These are phyloP conservation scores for Moesziomyces globuligerus DNA, from an alignment of 1,284 basidiomycete species.

Conservation along the genomic window DNA sequence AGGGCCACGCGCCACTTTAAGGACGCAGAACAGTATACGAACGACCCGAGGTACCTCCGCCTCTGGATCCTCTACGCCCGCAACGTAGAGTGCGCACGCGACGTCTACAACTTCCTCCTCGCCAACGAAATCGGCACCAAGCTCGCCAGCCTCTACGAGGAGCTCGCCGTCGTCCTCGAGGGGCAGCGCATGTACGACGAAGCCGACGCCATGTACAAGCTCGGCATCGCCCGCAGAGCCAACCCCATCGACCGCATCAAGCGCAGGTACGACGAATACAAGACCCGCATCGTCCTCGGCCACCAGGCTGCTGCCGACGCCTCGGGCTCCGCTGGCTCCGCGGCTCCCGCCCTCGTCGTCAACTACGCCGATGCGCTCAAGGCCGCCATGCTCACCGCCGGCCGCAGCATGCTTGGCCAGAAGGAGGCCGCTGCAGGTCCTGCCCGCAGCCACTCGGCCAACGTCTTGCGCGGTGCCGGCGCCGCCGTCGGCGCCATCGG, in stretches of 20 bases:
- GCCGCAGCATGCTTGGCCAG: conserved; percentile 60
- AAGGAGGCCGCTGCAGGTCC: conserved; percentile 40
- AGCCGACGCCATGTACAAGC: conserved; percentile 81
- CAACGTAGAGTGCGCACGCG: conserved; percentile 60
- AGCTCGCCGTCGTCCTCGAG: conserved; percentile 82
- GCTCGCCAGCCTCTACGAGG: conserved; percentile 83
- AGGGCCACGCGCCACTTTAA: conserved; percentile 81
- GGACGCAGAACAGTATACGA: conserved; percentile 80
- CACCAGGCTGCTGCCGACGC: conserved; percentile 23
- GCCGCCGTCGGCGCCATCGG: conserved; percentile 27
- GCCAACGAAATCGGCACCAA: conserved; percentile 81
- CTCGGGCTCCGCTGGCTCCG: conserved; percentile 6
- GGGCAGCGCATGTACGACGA: conserved; percentile 74
- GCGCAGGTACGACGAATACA: conserved; percentile 83
- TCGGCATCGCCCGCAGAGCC: conserved; percentile 83
- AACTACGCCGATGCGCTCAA: conserved; percentile 55
- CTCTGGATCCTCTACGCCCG: conserved; percentile 80
- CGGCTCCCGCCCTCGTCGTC: conserved; percentile 5
- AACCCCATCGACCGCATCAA: conserved; percentile 86
- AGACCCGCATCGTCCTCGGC: conserved; percentile 70
- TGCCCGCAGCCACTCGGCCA: conserved; percentile 42
- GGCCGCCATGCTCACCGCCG: conserved; percentile 55
- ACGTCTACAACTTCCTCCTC: conserved; percentile 74
- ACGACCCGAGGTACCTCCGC: conserved; percentile 87
- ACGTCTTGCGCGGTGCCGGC: conserved; percentile 38